A percentile compares a stretch with the other conserved stretches of the same genome.
phyloP scores from a whole-genome alignment of 2,329 filamentous ascomycete species.

The Claviceps sp. region DNA sequence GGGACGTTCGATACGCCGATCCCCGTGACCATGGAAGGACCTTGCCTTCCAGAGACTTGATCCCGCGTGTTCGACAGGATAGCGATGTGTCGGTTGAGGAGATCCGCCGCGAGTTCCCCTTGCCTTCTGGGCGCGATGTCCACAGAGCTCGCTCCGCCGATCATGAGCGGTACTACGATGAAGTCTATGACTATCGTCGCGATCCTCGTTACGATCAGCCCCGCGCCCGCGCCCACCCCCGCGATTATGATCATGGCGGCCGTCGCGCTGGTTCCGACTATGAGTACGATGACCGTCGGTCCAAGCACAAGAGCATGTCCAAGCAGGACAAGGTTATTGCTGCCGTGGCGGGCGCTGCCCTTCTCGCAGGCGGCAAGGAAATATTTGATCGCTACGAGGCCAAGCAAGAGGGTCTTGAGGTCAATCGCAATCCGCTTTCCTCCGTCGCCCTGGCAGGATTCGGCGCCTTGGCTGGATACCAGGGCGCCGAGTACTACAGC shows the following conservation, averaged over 20 bases:
- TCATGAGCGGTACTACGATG: conserved; percentile 41
- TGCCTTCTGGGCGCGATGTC: conserved; percentile 40
- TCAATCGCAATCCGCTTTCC: conserved; percentile 45
- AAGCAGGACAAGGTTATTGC: conserved; percentile 55
- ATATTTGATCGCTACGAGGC: conserved; percentile 50
- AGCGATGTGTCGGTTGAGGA: conserved; percentile 69
- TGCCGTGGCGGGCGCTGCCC: conserved; percentile 49
- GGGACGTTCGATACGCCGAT: conserved; percentile 40
- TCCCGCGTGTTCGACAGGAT: conserved; percentile 52
- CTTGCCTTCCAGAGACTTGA: conserved; percentile 36
- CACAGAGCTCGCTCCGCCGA: conserved; percentile 54
- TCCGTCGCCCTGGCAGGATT: conserved; percentile 50
- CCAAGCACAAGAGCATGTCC: conserved; percentile 35
- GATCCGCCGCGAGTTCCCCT: conserved; percentile 72
- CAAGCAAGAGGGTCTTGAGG: conserved; percentile 32
- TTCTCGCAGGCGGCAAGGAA: conserved; percentile 54
- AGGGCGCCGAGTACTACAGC: conserved; percentile 49
- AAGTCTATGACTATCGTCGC: conserved; percentile 30
- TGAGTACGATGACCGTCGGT: conserved; percentile 43
- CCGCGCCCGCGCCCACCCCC: conserved; percentile 15
- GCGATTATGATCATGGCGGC: conserved; percentile 25
- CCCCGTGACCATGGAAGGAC: conserved; percentile 34
- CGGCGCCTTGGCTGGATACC: conserved; percentile 50
- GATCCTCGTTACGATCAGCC: conserved; percentile 28
- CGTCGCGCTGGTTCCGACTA: conserved; percentile 35